Percentiles rank a stretch among this genome's conserved stretches.
These are phyloP conservation scores for Dalbergia cultrata DNA, from an alignment of 306 rosid species.

Conservation along the genomic window DNA sequence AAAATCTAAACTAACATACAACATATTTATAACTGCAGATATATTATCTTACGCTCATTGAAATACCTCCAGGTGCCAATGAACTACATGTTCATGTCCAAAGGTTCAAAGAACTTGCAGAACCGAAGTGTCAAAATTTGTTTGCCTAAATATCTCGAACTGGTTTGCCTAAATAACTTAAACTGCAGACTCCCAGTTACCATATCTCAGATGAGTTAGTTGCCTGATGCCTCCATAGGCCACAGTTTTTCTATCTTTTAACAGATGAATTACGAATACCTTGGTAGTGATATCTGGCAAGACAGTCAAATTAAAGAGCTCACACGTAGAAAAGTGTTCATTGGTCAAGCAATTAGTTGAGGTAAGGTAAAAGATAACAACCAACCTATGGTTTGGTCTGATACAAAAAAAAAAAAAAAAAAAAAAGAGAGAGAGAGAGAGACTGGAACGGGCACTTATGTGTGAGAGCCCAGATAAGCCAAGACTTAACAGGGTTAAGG, in stretches of 20 bases:
- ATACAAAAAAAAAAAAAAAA: background rate
- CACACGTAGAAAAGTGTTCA: background rate
- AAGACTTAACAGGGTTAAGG: background rate
- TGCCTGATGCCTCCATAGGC: background rate
- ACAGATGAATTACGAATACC: background rate
- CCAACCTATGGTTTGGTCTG: background rate
- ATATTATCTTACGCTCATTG: background rate
- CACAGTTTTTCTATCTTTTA: no score
- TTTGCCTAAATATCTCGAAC: no score
- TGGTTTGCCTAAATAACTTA: background rate
- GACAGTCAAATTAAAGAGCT: background rate
- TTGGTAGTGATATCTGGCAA: background rate
- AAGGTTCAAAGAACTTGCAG: background rate
- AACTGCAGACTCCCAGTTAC: background rate
- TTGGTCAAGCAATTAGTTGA: conserved; percentile 1
- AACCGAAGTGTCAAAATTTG: background rate
- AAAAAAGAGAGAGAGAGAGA: no score
- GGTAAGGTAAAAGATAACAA: background rate
- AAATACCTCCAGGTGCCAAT: conserved; percentile 6
- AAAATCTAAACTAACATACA: background rate
- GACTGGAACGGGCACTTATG: background rate
- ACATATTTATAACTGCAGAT: background rate
- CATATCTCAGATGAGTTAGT: background rate
- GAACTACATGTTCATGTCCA: background rate
- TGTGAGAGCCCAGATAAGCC: background rate